phyloP scores from a whole-genome alignment of 202 grass and related monocot genomes.

The Musa balbisiana region DNA sequence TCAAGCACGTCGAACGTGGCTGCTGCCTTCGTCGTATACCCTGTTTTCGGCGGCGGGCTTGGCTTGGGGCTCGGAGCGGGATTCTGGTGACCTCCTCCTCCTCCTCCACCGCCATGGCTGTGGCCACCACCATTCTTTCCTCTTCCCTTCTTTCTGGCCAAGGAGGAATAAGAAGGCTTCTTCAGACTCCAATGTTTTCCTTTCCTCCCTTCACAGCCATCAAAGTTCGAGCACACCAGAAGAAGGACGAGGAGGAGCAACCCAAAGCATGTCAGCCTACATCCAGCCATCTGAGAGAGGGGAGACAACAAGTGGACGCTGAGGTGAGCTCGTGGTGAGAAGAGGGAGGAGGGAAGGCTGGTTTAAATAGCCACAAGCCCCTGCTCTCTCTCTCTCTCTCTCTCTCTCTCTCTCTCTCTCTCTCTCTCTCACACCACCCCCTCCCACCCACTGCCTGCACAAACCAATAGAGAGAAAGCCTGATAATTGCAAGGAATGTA shows the following conservation, averaged over 20 bases:
- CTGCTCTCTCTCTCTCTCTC: not conserved
- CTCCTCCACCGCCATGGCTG: constrained; percentile 24
- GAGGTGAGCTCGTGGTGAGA: not conserved
- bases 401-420: not conserved
- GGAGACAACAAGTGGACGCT: not conserved
- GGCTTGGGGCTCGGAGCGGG: not conserved
- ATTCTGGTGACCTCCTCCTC: not conserved
- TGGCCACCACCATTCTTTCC: constrained; percentile 40
- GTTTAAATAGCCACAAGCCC: constrained; percentile 13
- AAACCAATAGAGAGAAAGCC: not conserved
- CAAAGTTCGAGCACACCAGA: constrained; percentile 63
- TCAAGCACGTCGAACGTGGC: not conserved
- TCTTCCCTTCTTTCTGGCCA: constrained; percentile 63
- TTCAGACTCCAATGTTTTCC: constrained; percentile 75
- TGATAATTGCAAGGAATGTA: not conserved
- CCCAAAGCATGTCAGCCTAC: constrained; percentile 40
- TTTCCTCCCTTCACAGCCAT: constrained; percentile 69
- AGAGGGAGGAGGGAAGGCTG: not conserved
- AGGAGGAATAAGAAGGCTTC: constrained; percentile 37
- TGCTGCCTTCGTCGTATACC: not conserved
- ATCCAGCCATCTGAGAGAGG: constrained; percentile 26
- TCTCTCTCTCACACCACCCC: not conserved
- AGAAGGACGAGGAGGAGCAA: constrained; percentile 79
- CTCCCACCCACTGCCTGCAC: not conserved
- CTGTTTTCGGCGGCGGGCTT: not conserved